These are phyloP conservation scores for Pochonia chlamydosporia DNA, from an alignment of 2,329 filamentous ascomycete species.

Conservation along the genomic window DNA sequence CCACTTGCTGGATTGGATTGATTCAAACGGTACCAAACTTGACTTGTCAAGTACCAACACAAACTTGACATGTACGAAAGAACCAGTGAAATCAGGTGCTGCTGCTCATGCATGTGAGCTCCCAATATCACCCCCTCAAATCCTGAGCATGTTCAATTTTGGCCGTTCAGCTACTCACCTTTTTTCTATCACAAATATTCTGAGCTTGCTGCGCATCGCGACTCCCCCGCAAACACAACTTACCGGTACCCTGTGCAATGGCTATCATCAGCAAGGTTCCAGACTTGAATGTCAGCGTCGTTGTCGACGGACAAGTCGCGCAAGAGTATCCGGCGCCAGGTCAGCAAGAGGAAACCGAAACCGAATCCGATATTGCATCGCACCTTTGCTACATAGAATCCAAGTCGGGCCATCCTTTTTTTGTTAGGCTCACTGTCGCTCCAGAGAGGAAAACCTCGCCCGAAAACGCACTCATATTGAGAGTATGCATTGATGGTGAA, in stretches of 20 bases:
- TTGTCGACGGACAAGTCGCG: slow-evolving; percentile 13
- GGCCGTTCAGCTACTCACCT: too few species aligned
- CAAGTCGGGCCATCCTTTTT: slow-evolving; percentile 12
- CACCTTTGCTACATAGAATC: slow-evolving; percentile 19
- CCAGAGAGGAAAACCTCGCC: background rate
- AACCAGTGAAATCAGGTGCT: too few species aligned
- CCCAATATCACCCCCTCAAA: too few species aligned
- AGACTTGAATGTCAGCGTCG: slow-evolving; percentile 12
- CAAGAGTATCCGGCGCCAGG: slow-evolving; percentile 14
- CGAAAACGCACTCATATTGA: accelerated
- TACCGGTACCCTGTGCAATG: slow-evolving; percentile 9
- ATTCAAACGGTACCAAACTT: too few species aligned
- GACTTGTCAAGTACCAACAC: too few species aligned
- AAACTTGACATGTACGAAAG: too few species aligned
- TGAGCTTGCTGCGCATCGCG: background rate
- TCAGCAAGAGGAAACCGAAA: background rate
- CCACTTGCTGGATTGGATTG: too few species aligned
- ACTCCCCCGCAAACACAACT: background rate
- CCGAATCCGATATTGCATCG: background rate
- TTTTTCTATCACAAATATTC: too few species aligned
- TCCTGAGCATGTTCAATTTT: too few species aligned
- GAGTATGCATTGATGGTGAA: slow-evolving; percentile 13
- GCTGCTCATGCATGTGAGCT: too few species aligned
- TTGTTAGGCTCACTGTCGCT: slow-evolving; percentile 6
- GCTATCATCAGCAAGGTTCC: slow-evolving; percentile 14